Base-by-base conservation (phyloP, 768 basidiomycete species). In the Trametes sanguinea region DNA sequence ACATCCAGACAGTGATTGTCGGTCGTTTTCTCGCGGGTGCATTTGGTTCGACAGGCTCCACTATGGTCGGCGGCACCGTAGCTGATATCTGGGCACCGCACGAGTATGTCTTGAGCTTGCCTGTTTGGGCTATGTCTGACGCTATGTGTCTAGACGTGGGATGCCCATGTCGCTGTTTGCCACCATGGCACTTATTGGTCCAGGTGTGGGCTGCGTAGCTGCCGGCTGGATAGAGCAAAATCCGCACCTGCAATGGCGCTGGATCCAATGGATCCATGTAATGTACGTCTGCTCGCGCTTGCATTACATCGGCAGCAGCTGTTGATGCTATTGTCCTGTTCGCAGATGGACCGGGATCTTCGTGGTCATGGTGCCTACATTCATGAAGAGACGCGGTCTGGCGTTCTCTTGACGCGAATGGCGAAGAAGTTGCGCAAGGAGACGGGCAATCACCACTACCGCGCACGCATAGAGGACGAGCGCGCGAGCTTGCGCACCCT, bases 181-280 rank as follows among this genome's bases (percentile, higher is more conserved):
- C 0, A 66, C 85, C 4, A 75, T 78, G 0, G 88, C 85, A 0
- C 68, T 92, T 9, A 81, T 80, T 2, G 86, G 84, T 0, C 84
- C 82, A 0, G 89, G 85, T 0, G 39, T 92, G 1, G 91, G 85
- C 2, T 86, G 90, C 0, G 69, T 89, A 0, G 69, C 81, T 3
- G 83, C 85, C 27, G 87, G 86, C 13, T 90, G 85, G 85, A 78
- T 90, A 22, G 87, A 90, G 68, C 79, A 82, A 62, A 82, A 85
- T 61, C 69, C 76, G 0, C 75, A 74, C 17, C 71, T 92, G 1
- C 78, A 79, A 63, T 93, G 92, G 90, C 78, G 90, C 30, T 93
- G 91, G 90, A 90, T 95, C 29, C 85, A 92, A 67, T 93, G 90
- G 91, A 81, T 91, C 8, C 85, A 86, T 64, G 76, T 85, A 67